Evolutionary conservation across 768 basidiomycete genomes (phyloP), one percentile per base, ranked within the genome.

Genomic region (Tylopilus felleus): DNA sequence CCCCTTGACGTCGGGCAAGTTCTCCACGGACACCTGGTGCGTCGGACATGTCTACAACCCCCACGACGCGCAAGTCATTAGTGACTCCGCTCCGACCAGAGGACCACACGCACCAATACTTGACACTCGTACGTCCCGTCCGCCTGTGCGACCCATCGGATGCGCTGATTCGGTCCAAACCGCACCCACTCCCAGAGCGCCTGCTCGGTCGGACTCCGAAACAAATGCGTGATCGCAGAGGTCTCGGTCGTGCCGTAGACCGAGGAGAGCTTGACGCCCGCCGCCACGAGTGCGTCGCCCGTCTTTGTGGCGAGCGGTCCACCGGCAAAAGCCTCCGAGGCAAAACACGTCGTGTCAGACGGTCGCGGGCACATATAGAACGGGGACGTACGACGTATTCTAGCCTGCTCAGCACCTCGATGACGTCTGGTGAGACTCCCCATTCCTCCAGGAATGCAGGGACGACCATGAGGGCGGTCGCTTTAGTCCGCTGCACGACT

Each of bases 191-290:
- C 62, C 68, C 72, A 79, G 8, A 67, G 63, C 60, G 67, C 70
- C 40, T 43, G 47, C 27, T 75, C 65, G 0, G 19, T 8, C 2
- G 56, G 47, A 42, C 9, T 23, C 2, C 56, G 60, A 17, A 59
- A 43, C 0, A 58, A 23, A 27, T 52, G 21, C 0, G 65, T 63
- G 10, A 70, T 47, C 0, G 56, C 45, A 10, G 71, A 65, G 29
- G 70, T 64, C 52, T 79, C 77, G 0, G 74, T 79, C 17, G 51
- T 60, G n/a, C 77, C 76, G 45, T 77, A 78, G 0, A 69, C 40
- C 1, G 65, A 49, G 10, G 49, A 29, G 2, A 78, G 38, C 12
- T 62, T 65, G 7, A 78, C 72, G 0, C 77, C 75, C 0, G 69
- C 60, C 5, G 55, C 53, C 8, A 65, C 63, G n/a, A 78, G 53